phyloP scores from a whole-genome alignment of 2,329 filamentous ascomycete genomes.

The Pezicula carpinea region DNA sequence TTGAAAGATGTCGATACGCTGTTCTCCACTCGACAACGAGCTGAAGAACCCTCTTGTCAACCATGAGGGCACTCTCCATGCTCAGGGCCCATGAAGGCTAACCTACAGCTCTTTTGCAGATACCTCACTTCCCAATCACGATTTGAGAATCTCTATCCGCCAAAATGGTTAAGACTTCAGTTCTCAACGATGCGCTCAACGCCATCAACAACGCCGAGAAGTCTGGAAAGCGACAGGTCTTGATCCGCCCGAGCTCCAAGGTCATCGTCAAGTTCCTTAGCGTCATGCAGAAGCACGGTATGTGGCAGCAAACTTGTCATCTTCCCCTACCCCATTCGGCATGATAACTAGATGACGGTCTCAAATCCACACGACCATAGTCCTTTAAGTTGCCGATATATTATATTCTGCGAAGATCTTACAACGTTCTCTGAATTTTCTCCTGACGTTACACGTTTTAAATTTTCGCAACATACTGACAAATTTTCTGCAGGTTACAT shows the following conservation, averaged over 20 bases:
- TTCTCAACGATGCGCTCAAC: constrained; percentile 99
- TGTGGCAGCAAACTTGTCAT: constrained; percentile 36
- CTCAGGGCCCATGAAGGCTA: constrained; percentile 60
- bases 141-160: constrained; percentile 79
- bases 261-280: constrained; percentile 99
- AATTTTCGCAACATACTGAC: constrained; percentile 85
- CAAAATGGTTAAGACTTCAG: constrained; percentile 99
- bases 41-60: constrained; percentile 61
- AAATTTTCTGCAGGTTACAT: constrained; percentile 72
- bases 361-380: constrained; percentile 82
- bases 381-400: constrained; percentile 99
- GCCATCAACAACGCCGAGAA: constrained; percentile 99
- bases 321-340: constrained; percentile 58
- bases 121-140: constrained; percentile 59
- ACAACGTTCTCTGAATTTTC: constrained; percentile 80
- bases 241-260: constrained; percentile 98
- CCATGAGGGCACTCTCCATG: constrained; percentile 65
- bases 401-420: constrained; percentile 81
- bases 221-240: constrained; percentile 97
- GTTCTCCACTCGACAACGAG: constrained; percentile 60
- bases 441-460: constrained; percentile 87
- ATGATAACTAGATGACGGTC: constrained; percentile 99
- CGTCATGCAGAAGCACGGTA: constrained; percentile 99
- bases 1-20: constrained; percentile 50
- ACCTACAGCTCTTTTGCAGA: constrained; percentile 47